phyloP scores from a whole-genome alignment of 1,284 basidiomycete species.

The Omphalotus olearius region DNA sequence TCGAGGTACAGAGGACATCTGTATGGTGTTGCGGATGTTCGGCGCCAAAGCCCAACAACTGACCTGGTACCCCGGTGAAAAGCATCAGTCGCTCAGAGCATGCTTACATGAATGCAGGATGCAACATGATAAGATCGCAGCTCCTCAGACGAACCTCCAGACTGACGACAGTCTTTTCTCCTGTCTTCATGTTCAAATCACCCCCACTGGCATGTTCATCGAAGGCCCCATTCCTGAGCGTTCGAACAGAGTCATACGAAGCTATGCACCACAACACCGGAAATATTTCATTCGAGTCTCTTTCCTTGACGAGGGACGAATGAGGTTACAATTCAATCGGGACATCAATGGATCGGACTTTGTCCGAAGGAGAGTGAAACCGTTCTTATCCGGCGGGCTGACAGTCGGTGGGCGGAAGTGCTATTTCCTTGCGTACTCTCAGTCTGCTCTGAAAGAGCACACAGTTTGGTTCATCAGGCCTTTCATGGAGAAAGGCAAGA shows the following conservation, averaged over 20 bases:
- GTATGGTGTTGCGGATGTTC: constrained; percentile 42
- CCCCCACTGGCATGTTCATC: constrained; percentile 54
- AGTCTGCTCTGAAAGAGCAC: constrained; percentile 50
- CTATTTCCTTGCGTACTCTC: constrained; percentile 53
- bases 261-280: constrained; percentile 40
- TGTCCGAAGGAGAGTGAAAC: constrained; percentile 38
- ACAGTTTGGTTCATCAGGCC: constrained; percentile 46
- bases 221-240: constrained; percentile 63
- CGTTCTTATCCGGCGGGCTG: constrained; percentile 40
- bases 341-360: constrained; percentile 47
- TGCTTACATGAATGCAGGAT: constrained; percentile 31
- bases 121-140: constrained; percentile 25
- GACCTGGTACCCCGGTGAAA: constrained; percentile 25
- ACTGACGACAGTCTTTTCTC: constrained; percentile 45
- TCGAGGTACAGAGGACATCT: constrained; percentile 32
- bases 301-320: constrained; percentile 53
- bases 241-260: constrained; percentile 60
- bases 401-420: constrained; percentile 47
- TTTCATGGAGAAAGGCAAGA: constrained; percentile 30
- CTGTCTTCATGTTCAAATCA: constrained; percentile 51
- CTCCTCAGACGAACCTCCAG: constrained; percentile 19
- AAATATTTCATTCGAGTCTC: constrained; percentile 61
- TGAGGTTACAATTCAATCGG: constrained; percentile 45
- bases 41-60: constrained; percentile 26
- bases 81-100: constrained; percentile 24